A percentile compares a stretch with the other conserved stretches of the same genome.
These are phyloP conservation scores for Russula virescens DNA, from an alignment of 768 basidiomycete species.

Conservation along the genomic window DNA sequence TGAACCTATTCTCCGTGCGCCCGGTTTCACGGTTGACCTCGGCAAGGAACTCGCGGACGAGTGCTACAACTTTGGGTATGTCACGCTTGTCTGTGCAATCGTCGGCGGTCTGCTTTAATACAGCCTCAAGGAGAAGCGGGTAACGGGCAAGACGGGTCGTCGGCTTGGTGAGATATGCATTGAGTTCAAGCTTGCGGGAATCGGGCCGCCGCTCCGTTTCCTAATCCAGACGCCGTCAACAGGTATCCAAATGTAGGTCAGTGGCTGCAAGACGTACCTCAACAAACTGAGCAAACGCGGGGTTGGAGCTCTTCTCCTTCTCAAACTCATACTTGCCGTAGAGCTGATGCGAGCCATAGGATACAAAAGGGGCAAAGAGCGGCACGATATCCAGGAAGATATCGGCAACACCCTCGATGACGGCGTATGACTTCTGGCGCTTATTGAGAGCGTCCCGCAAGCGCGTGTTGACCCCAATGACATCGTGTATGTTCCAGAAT, in stretches of 20 bases:
- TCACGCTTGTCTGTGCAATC: constrained; percentile 80
- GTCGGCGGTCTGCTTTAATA: constrained; percentile 86
- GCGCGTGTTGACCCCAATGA: constrained; percentile 83
- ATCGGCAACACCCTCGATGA: constrained; percentile 90
- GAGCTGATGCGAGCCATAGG: constrained; percentile 92
- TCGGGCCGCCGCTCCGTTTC: constrained; percentile 88
- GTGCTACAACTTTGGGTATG: constrained; percentile 68
- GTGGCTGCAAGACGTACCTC: constrained; percentile 55
- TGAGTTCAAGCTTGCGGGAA: constrained; percentile 93
- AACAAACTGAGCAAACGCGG: constrained; percentile 90
- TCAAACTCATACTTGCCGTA: constrained; percentile 99
- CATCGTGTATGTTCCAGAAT: constrained; percentile 96
- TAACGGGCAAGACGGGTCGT: constrained; percentile 97
- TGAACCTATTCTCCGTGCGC: constrained; percentile 94
- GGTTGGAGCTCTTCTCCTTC: constrained; percentile 93
- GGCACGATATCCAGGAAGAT: constrained; percentile 83
- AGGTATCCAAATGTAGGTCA: not conserved
- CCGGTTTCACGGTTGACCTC: constrained; percentile 93
- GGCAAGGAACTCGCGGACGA: constrained; percentile 75
- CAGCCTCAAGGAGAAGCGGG: constrained; percentile 86
- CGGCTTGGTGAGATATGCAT: constrained; percentile 96
- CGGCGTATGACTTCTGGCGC: constrained; percentile 90
- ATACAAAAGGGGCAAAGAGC: constrained; percentile 87
- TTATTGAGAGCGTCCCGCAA: constrained; percentile 93
- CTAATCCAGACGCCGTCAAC: constrained; percentile 36